Conservation (phyloP, 345 rosid species). For the Brassica napus region DNA sequence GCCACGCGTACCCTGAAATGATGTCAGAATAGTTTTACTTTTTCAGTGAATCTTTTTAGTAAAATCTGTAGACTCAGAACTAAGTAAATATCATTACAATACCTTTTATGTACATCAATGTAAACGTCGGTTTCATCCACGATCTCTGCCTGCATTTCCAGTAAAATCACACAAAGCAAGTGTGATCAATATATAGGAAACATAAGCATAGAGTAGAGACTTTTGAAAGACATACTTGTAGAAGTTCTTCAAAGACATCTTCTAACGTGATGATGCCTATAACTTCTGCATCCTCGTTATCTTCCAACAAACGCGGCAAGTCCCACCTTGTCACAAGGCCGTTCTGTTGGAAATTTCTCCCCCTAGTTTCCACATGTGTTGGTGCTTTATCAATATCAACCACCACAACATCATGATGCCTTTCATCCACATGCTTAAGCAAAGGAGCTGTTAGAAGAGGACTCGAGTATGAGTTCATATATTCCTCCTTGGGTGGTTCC, state of each 20-base stretch:
- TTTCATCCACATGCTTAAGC: slow-evolving; percentile 47
- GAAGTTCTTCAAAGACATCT: slow-evolving; percentile 87
- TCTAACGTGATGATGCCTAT: slow-evolving; percentile 80
- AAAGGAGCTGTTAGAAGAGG: slow-evolving; percentile 52
- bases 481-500: slow-evolving; percentile 39
- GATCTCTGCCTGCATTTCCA: slow-evolving; percentile 63
- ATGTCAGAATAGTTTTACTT: not conserved
- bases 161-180: slow-evolving; percentile 24
- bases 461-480: slow-evolving; percentile 13
- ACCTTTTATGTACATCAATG: slow-evolving; percentile 81
- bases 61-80: not conserved
- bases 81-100: not conserved
- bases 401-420: slow-evolving; percentile 40
- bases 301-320: slow-evolving; percentile 47
- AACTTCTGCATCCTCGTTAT: slow-evolving; percentile 76
- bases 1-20: slow-evolving; percentile 64
- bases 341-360: slow-evolving; percentile 36
- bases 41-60: slow-evolving; percentile 3
- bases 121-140: slow-evolving; percentile 82
- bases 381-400: slow-evolving; percentile 55
- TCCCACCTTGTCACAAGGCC: slow-evolving; percentile 36
- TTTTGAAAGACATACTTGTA: slow-evolving; percentile 53
- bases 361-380: slow-evolving; percentile 40
- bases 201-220: not conserved
- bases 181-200: not conserved